Evolutionary conservation across 2,329 filamentous ascomycete genomes (phyloP), one percentile per base, ranked within the genome.

Genomic region (Lachnellula occidentalis): DNA sequence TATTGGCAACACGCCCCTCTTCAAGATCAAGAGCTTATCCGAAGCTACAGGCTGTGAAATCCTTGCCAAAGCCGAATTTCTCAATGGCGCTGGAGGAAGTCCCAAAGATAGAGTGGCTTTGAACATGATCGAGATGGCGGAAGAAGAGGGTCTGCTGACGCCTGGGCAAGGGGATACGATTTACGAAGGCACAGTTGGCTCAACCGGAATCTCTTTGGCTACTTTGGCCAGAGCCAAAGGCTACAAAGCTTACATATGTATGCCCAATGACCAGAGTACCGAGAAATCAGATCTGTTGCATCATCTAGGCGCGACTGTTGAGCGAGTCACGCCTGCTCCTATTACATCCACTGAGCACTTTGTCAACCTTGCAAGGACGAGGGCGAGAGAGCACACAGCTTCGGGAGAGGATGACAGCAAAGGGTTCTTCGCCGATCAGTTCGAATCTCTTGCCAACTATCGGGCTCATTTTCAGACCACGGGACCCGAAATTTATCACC

Each of bases 181-280:
- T 66, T 99, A 97, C 72, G 94, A 99, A 75, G 94, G 94, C 61
- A 99, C 94, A 1, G 92, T 96, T 15, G 94, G 94, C 56, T 95
- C 90, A 68, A 99, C 94, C 0, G 94, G 94, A 21, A 97, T 99
- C 64, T 96, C 92, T 15, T 79, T 99, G 9, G 94, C 94, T 2
- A 89, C 89, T 0, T 82, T 99, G 49, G 92, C 90, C 48, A 82
- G 92, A 63, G 92, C 94, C 21, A 82, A 85, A 70, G 94, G 94
- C 34, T 97, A 97, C 74, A 82, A 86, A 61, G 91, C 91, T 34
- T 89, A 97, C 72, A 97, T 99, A 62, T 96, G 90, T 76, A 97
- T 99, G 91, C 92, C 94, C 47, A 85, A 90, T 68, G 94, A 99
- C 74, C 88, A 95, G 76, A 84, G 87, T 54, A 75, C 78, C 54